Evolutionary conservation across 345 rosid species (phyloP).

Genomic region (Populus simonii): DNA sequence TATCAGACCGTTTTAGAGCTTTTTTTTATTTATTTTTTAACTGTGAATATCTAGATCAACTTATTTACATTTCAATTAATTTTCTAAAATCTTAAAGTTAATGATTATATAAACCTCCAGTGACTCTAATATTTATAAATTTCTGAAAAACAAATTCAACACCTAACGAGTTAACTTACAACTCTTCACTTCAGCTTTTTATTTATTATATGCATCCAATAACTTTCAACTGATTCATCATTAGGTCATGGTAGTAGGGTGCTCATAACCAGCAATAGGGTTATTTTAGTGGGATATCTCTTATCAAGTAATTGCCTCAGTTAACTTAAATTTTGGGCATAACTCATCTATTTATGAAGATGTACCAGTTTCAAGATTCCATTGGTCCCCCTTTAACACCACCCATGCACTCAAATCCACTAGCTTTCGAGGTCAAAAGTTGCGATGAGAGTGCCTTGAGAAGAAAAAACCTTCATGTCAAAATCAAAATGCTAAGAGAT

Average conservation of each 20-base stretch:
- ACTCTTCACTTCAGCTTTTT: too few relatives aligned
- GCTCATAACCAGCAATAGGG: not conserved
- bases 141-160: accelerated
- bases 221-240: too few relatives aligned
- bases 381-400: constrained; percentile 19
- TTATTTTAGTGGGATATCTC: constrained; percentile 3
- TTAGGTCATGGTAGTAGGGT: too few relatives aligned
- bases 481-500: constrained; percentile 20
- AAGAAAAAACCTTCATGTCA: constrained; percentile 34
- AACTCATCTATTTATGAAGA: not conserved
- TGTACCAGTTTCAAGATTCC: constrained; percentile 24
- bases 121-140: too few relatives aligned
- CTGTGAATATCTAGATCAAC: accelerated
- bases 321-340: constrained; percentile 32
- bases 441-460: constrained; percentile 40
- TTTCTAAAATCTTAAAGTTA: accelerated
- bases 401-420: constrained; percentile 28
- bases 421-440: constrained; percentile 43
- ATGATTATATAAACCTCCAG: too few relatives aligned
- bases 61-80: too few relatives aligned
- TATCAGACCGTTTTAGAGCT: too few relatives aligned
- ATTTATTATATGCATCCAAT: too few relatives aligned
- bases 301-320: constrained; percentile 25
- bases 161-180: accelerated
- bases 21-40: too few relatives aligned